Conservation (phyloP, 2,329 filamentous ascomycete species). For the Alternaria infectoria region DNA sequence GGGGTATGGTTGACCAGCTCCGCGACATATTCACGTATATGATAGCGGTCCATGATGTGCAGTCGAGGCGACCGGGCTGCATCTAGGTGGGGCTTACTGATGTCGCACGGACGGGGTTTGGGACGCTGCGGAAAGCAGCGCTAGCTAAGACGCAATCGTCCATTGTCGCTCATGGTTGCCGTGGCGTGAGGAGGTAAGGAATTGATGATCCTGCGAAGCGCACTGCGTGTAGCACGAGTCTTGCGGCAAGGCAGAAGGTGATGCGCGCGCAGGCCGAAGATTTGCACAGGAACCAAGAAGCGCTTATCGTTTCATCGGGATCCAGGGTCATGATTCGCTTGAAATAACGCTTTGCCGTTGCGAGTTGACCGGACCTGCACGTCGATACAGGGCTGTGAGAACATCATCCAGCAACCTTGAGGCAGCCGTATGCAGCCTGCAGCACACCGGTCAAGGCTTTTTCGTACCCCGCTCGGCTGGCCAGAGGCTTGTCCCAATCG, state of each 20-base stretch:
- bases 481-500: not conserved
- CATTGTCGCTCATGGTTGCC: not conserved
- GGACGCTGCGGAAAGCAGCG: not conserved
- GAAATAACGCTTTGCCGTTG: not conserved
- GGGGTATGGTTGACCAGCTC: not conserved
- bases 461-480: not conserved
- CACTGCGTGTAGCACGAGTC: not conserved
- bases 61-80: not conserved
- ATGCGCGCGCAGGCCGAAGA: not conserved
- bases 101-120: not conserved
- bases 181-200: not conserved
- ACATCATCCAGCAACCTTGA: not conserved
- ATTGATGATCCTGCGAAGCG: not conserved
- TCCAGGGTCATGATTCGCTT: not conserved
- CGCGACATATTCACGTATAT: not conserved
- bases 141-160: not conserved
- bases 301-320: not conserved
- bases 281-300: not conserved
- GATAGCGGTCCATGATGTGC: not conserved
- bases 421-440: not conserved
- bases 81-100: not conserved
- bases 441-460: not conserved
- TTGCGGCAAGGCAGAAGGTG: not conserved
- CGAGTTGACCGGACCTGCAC: not conserved
- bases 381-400: not conserved